Evolutionary conservation across 2,329 filamentous ascomycete species (phyloP).

Genomic region (Dryadomyces sulphureus): DNA sequence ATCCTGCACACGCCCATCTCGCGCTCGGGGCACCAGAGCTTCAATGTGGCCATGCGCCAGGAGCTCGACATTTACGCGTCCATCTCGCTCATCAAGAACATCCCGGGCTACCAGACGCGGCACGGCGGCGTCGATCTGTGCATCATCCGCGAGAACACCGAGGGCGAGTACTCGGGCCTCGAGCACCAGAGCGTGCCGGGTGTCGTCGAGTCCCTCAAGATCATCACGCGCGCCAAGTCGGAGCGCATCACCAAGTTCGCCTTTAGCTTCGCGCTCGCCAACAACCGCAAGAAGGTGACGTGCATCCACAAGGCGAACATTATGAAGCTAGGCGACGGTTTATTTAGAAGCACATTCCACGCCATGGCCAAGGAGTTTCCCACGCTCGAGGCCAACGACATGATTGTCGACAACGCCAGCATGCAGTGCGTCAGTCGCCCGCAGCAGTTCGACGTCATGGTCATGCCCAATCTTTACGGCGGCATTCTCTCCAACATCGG

Average conservation of each 20-base stretch:
- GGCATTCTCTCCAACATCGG: constrained; percentile 98
- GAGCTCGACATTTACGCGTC: constrained; percentile 99
- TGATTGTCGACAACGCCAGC: constrained; percentile 99
- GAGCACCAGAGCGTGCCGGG: constrained; percentile 96
- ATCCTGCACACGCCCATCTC: constrained; percentile 96
- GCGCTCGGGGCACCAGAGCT: constrained; percentile 93
- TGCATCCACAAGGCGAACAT: constrained; percentile 99
- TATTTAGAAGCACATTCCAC: constrained; percentile 97
- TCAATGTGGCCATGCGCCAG: constrained; percentile 98
- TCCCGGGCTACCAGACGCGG: constrained; percentile 92
- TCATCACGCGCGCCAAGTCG: constrained; percentile 97
- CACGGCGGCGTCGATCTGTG: constrained; percentile 96
- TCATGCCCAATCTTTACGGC: constrained; percentile 99
- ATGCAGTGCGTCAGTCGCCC: constrained; percentile 97
- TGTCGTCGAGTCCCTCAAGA: constrained; percentile 98
- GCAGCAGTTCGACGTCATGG: constrained; percentile 98
- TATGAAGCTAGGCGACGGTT: constrained; percentile 98
- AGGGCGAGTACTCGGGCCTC: constrained; percentile 97
- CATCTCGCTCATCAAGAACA: constrained; percentile 98
- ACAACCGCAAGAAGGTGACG: constrained; percentile 98
- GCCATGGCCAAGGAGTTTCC: constrained; percentile 88
- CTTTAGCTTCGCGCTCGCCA: constrained; percentile 93
- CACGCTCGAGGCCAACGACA: constrained; percentile 90
- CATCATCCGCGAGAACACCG: constrained; percentile 99
- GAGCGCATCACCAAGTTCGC: constrained; percentile 99